phyloP scores from a whole-genome alignment of 2,329 filamentous ascomycete genomes.

The Chalara sp. region DNA sequence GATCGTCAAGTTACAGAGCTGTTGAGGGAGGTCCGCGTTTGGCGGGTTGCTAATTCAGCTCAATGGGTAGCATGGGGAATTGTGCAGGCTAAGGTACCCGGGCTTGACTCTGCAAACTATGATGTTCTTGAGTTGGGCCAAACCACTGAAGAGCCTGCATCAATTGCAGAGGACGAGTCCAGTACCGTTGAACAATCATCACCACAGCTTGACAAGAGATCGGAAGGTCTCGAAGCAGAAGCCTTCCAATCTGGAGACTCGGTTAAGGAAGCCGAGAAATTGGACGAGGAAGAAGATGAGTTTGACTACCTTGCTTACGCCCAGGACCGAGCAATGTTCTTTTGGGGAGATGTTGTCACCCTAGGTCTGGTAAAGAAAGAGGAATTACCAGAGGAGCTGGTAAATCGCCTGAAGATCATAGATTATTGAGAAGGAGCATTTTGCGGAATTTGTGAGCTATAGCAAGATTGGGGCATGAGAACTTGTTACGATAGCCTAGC shows the following conservation, averaged over 20 bases:
- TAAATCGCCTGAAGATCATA: slow-evolving; percentile 60
- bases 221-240: neutral
- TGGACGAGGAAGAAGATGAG: slow-evolving; percentile 49
- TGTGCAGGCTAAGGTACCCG: slow-evolving; percentile 83
- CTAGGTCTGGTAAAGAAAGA: slow-evolving; percentile 69
- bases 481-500: no score
- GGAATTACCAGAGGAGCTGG: slow-evolving; percentile 67
- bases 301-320: slow-evolving; percentile 94
- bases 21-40: slow-evolving; percentile 72
- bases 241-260: neutral
- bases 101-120: slow-evolving; percentile 34
- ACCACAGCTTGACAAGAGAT: neutral
- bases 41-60: slow-evolving; percentile 81
- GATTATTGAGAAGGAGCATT: slow-evolving; percentile 41
- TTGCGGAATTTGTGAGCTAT: no score
- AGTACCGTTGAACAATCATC: neutral
- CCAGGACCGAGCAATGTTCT: slow-evolving; percentile 84
- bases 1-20: slow-evolving; percentile 66
- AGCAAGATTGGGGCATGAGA: no score
- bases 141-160: slow-evolving; percentile 2
- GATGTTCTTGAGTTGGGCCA: neutral
- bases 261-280: slow-evolving; percentile 13
- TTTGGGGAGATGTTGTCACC: slow-evolving; percentile 83
- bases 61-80: slow-evolving; percentile 96
- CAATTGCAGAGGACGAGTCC: neutral